These are phyloP conservation scores for Fusarium poae DNA, from an alignment of 2,329 filamentous ascomycete genomes.

Conservation along the genomic window DNA sequence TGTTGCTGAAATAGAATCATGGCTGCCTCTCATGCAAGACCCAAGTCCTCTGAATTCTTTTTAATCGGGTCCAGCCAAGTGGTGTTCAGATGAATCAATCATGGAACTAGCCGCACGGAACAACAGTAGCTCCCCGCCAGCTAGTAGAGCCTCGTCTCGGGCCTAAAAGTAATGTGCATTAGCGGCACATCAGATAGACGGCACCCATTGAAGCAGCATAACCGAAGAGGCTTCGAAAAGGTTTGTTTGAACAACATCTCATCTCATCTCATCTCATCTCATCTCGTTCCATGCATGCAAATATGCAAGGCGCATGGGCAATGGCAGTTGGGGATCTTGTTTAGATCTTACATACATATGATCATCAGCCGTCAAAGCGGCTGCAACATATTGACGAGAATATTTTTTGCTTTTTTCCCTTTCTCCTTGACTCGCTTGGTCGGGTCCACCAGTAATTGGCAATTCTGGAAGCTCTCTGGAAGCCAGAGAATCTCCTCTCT, in stretches of 20 bases:
- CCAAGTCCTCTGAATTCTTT: neutral
- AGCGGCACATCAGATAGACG: conserved; percentile 28
- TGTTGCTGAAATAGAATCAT: neutral
- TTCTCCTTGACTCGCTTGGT: conserved; percentile 30
- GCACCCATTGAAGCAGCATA: conserved; percentile 7
- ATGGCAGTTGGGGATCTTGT: conserved; percentile 23
- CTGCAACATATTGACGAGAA: conserved; percentile 31
- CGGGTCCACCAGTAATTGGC: conserved; percentile 19
- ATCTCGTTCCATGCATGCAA: conserved; percentile 1
- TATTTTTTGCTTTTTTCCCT: conserved; percentile 24
- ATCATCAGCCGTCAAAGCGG: conserved; percentile 22
- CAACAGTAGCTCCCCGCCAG: conserved; percentile 41
- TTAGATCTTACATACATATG: conserved; percentile 31
- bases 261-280: neutral
- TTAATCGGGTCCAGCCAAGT: neutral
- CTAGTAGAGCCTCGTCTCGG: conserved; percentile 30
- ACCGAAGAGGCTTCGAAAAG: conserved; percentile 9
- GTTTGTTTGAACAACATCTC: conserved; percentile 6
- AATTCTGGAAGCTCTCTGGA: conserved; percentile 40
- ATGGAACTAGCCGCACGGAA: conserved; percentile 40
- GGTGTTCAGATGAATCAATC: conserved; percentile 3
- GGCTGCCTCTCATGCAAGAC: neutral
- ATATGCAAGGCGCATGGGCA: conserved; percentile 7
- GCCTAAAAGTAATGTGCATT: conserved; percentile 32
- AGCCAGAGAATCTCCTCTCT: conserved; percentile 11